Evolutionary conservation across 495 filamentous ascomycete species (phyloP).

Genomic region (Bryoglossum gracile): DNA sequence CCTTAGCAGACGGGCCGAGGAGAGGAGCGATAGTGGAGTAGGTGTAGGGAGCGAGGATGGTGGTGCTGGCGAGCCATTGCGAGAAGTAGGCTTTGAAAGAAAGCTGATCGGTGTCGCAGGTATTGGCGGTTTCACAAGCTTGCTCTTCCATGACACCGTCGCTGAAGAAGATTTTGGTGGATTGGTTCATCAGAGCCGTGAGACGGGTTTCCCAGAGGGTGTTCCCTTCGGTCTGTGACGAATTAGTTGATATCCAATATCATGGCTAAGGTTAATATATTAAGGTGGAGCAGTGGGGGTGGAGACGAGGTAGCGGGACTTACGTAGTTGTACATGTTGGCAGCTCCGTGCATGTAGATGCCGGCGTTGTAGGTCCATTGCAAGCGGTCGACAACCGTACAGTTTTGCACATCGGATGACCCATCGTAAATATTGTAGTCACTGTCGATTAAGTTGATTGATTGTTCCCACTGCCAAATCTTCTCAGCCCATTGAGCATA

Average conservation of each 20-base stretch:
- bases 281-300: no score
- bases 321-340: conserved; percentile 66
- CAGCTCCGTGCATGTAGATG: conserved; percentile 56
- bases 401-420: conserved; percentile 40
- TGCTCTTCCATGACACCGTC: conserved; percentile 54
- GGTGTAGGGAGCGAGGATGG: conserved; percentile 62
- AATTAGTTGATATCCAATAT: no score
- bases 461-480: conserved; percentile 59
- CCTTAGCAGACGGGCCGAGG: conserved; percentile 53
- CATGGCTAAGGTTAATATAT: no score
- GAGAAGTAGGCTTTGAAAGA: conserved; percentile 84
- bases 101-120: conserved; percentile 68
- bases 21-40: conserved; percentile 50
- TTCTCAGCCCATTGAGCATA: conserved; percentile 64
- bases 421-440: conserved; percentile 54
- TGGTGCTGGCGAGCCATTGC: conserved; percentile 68
- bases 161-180: conserved; percentile 50
- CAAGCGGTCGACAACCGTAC: conserved; percentile 40
- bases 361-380: conserved; percentile 69
- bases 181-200: conserved; percentile 43
- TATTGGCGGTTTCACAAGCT: conserved; percentile 61
- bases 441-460: conserved; percentile 42
- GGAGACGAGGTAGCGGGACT: conserved; percentile 13
- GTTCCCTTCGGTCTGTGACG: conserved; percentile 39
- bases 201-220: conserved; percentile 46